Conservation (phyloP, 345 rosid genomes). For the Geranium brycei region DNA sequence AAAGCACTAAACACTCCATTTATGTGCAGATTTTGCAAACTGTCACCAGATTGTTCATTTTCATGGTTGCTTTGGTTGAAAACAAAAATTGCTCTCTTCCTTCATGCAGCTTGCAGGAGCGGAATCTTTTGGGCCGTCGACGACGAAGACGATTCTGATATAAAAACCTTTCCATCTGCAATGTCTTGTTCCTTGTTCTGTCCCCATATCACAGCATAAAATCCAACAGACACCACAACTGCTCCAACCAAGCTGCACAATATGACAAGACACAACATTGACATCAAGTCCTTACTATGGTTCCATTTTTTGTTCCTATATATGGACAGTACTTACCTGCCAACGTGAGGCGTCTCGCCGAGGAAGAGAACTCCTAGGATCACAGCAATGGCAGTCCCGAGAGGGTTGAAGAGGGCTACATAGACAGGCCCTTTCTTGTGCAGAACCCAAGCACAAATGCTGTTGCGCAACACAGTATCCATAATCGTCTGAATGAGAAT, state of each 20-base stretch:
- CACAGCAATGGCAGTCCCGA: constrained; percentile 42
- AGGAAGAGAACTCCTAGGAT: constrained; percentile 33
- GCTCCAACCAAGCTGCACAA: constrained; percentile 13
- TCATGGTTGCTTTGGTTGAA: too few species aligned
- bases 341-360: constrained; percentile 29
- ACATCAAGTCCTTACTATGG: too few species aligned
- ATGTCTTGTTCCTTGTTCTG: constrained; percentile 21
- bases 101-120: background rate
- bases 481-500: constrained; percentile 22
- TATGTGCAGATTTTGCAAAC: too few species aligned
- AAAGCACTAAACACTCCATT: too few species aligned
- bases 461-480: constrained; percentile 25
- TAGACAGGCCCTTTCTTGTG: constrained; percentile 44
- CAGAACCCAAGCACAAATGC: constrained; percentile 29
- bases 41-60: too few species aligned
- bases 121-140: background rate
- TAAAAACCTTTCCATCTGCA: background rate
- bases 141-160: background rate
- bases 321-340: background rate
- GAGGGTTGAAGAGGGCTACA: constrained; percentile 49
- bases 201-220: constrained; percentile 27
- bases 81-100: background rate
- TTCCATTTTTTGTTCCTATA: too few species aligned
- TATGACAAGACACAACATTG: background rate
- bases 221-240: constrained; percentile 18